A percentile compares a stretch with the other conserved stretches of the same genome.
These are phyloP conservation scores for Colletotrichum navitas DNA, from an alignment of 2,329 filamentous ascomycete genomes.

Conservation along the genomic window DNA sequence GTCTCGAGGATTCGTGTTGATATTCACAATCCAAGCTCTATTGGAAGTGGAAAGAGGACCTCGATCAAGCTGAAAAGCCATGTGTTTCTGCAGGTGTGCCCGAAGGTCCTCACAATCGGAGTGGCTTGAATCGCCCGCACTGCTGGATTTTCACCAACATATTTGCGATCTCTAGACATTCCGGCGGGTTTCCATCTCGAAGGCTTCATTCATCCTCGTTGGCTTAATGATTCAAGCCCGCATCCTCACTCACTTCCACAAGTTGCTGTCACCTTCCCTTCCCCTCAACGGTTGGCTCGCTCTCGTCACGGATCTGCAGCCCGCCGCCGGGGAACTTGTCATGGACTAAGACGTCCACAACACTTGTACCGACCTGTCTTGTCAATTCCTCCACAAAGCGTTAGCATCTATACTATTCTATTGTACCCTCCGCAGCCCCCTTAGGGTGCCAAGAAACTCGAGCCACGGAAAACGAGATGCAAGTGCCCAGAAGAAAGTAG, in stretches of 20 bases:
- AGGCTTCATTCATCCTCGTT: constrained; percentile 7
- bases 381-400: constrained; percentile 10
- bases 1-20: neutral
- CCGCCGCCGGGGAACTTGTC: neutral
- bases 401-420: neutral
- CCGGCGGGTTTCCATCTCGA: neutral
- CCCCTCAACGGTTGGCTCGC: neutral
- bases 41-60: neutral
- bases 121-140: constrained; percentile 34
- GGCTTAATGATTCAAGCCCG: constrained; percentile 6
- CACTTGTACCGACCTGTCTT: constrained; percentile 17
- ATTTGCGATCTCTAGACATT: constrained; percentile 3
- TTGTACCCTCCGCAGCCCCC: neutral
- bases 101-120: neutral
- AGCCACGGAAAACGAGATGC: constrained; percentile 7
- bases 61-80: neutral
- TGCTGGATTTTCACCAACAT: constrained; percentile 16
- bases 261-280: constrained; percentile 2
- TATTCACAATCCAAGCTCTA: neutral
- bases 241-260: neutral
- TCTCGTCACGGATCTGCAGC: constrained; percentile 13
- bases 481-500: neutral
- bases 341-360: neutral
- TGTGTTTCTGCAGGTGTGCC: neutral
- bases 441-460: constrained; percentile 22